phyloP scores from a whole-genome alignment of 2,329 filamentous ascomycete species.

The Malbranchea zuffiana region DNA sequence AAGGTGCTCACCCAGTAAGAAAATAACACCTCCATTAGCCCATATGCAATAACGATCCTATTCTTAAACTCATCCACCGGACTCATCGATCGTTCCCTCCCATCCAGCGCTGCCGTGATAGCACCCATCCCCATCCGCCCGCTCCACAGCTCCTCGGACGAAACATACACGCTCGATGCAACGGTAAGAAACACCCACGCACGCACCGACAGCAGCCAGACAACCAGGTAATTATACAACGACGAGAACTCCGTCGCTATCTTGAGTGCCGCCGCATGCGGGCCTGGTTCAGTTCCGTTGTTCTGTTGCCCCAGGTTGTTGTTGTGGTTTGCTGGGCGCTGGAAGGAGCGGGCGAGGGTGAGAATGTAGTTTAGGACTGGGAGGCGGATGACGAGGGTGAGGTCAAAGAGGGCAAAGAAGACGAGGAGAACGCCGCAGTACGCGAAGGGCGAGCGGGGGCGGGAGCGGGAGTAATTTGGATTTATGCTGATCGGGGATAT shows the following conservation, averaged over 20 bases:
- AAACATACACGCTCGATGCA: constrained; percentile 30
- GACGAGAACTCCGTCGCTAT: constrained; percentile 17
- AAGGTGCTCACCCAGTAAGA: constrained; percentile 66
- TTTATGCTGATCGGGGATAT: constrained; percentile 59
- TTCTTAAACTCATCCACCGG: constrained; percentile 63
- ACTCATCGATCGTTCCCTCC: constrained; percentile 1
- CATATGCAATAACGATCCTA: constrained; percentile 71
- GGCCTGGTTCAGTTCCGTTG: background rate
- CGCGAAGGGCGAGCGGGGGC: constrained; percentile 56
- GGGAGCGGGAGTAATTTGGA: too few species aligned
- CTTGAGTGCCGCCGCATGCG: constrained; percentile 9
- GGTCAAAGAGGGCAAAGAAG: constrained; percentile 53
- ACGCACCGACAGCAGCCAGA: constrained; percentile 25
- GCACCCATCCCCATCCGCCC: constrained; percentile 7
- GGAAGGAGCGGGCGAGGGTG: constrained; percentile 40
- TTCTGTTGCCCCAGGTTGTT: background rate
- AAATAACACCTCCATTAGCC: constrained; percentile 67
- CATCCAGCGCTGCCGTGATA: constrained; percentile 12
- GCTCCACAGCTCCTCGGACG: constrained; percentile 21
- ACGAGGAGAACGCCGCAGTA: constrained; percentile 60
- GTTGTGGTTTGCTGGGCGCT: constrained; percentile 15
- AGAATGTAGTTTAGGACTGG: constrained; percentile 57
- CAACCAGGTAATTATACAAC: constrained; percentile 32
- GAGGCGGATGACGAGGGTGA: constrained; percentile 46
- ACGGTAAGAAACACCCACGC: constrained; percentile 30